Conservation (phyloP, 495 filamentous ascomycete species). For the Cetradonia linearis region DNA sequence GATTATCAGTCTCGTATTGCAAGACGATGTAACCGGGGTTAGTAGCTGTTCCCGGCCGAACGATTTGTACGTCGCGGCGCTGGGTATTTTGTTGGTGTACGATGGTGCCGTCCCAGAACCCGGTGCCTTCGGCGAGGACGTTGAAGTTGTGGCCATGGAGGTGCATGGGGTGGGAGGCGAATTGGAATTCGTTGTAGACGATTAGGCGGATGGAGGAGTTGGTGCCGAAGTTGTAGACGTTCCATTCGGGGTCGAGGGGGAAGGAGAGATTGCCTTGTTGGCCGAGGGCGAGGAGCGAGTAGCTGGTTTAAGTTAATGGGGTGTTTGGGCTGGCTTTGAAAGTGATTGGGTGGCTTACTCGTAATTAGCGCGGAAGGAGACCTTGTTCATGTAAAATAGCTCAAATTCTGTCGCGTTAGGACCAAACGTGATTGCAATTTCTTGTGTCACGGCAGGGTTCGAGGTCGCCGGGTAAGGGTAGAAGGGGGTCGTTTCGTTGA, state of each 20-base stretch:
- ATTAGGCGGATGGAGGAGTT: constrained; percentile 47
- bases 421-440: constrained; percentile 40
- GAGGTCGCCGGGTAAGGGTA: constrained; percentile 40
- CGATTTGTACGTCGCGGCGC: constrained; percentile 49
- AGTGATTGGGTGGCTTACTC: constrained; percentile 27
- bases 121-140: constrained; percentile 29
- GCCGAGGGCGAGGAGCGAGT: constrained; percentile 45
- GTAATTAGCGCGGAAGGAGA: constrained; percentile 48
- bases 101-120: constrained; percentile 29
- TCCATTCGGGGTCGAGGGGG: constrained; percentile 36
- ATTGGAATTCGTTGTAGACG: constrained; percentile 39
- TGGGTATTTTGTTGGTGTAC: constrained; percentile 35
- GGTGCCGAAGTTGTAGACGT: constrained; percentile 46
- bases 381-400: constrained; percentile 48
- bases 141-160: constrained; percentile 37
- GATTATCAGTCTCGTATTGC: constrained; percentile 25
- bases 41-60: constrained; percentile 31
- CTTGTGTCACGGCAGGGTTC: constrained; percentile 38
- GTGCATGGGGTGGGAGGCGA: constrained; percentile 32
- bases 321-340: neutral
- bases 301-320: neutral
- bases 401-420: constrained; percentile 42
- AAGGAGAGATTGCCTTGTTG: constrained; percentile 42
- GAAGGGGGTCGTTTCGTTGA: constrained; percentile 41
- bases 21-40: constrained; percentile 31